phyloP scores from a whole-genome alignment of 306 rosid species.

The Vicia villosa region DNA sequence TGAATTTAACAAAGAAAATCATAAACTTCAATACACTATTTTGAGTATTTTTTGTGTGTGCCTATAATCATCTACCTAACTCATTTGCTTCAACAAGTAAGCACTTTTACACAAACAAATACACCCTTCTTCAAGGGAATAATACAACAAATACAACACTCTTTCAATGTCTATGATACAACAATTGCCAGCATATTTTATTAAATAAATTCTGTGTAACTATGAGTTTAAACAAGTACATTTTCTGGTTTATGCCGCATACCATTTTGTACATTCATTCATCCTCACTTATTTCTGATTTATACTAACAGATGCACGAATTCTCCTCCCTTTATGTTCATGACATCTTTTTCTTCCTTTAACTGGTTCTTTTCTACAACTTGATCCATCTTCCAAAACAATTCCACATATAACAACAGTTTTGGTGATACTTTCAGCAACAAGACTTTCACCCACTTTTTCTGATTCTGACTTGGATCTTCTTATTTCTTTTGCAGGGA shows the following conservation, averaged over 20 bases:
- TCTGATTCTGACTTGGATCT: slow-evolving; percentile 36
- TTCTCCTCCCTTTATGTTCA: slow-evolving; percentile 77
- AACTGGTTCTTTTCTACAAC: slow-evolving; percentile 56
- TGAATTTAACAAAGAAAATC: too few relatives aligned
- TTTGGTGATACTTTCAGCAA: slow-evolving; percentile 30
- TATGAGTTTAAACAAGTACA: slow-evolving; percentile 7
- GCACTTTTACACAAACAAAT: slow-evolving; percentile 7
- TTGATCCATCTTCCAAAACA: slow-evolving; percentile 58
- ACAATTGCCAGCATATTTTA: slow-evolving; percentile 19
- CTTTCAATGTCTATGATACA: slow-evolving; percentile 17
- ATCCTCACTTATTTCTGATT: slow-evolving; percentile 27
- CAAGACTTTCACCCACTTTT: slow-evolving; percentile 14
- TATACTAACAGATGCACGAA: slow-evolving; percentile 22
- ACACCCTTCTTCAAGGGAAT: slow-evolving; percentile 30
- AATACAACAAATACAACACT: background rate
- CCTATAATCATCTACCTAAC: too few relatives aligned
- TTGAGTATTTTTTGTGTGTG: too few relatives aligned
- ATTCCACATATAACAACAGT: slow-evolving; percentile 59
- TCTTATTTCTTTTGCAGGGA: slow-evolving; percentile 11
- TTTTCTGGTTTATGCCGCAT: slow-evolving; percentile 12
- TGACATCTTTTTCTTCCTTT: slow-evolving; percentile 74
- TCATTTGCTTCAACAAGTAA: too few relatives aligned
- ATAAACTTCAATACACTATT: too few relatives aligned
- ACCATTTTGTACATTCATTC: background rate
- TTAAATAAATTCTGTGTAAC: background rate